Conservation (phyloP, 2,329 filamentous ascomycete genomes). For the Apiospora malaysiana region DNA sequence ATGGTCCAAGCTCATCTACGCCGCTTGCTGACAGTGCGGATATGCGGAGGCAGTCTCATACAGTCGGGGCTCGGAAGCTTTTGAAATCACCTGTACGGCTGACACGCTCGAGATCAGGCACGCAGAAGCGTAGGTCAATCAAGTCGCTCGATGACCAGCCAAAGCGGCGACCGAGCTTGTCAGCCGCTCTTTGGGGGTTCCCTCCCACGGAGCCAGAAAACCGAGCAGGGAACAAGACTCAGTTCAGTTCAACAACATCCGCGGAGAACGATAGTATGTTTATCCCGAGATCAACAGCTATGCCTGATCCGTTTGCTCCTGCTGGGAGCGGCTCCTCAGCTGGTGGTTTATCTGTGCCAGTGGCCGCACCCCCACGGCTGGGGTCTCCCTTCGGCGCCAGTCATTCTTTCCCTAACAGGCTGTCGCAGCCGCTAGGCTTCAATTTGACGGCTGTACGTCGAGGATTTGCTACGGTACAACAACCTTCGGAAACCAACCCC, state of each 20-base stretch:
- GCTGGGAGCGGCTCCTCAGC: slow-evolving; percentile 26
- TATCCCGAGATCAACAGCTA: slow-evolving; percentile 21
- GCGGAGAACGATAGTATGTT: slow-evolving; percentile 23
- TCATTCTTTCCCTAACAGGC: slow-evolving; percentile 66
- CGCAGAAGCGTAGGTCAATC: slow-evolving; percentile 60
- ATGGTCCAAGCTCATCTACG: slow-evolving; percentile 65
- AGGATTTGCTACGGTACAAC: slow-evolving; percentile 64
- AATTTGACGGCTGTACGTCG: slow-evolving; percentile 52
- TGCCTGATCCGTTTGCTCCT: slow-evolving; percentile 27
- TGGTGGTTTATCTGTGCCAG: slow-evolving; percentile 30
- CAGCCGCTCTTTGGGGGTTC: slow-evolving; percentile 58
- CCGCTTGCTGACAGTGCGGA: slow-evolving; percentile 49
- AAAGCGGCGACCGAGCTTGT: slow-evolving; percentile 61
- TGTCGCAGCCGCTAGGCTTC: slow-evolving; percentile 53
- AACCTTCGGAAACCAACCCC: slow-evolving; percentile 43
- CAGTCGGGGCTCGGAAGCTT: slow-evolving; percentile 54
- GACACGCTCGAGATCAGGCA: slow-evolving; percentile 55
- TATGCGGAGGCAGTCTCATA: slow-evolving; percentile 51
- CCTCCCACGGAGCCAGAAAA: slow-evolving; percentile 43
- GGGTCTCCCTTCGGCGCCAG: slow-evolving; percentile 66
- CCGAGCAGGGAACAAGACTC: not conserved
- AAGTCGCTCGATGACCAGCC: slow-evolving; percentile 52
- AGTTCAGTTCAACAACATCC: slow-evolving; percentile 24
- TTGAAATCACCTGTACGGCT: slow-evolving; percentile 61
- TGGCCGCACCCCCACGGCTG: slow-evolving; percentile 51